phyloP scores from a whole-genome alignment of 2,329 filamentous ascomycete genomes.

The Rugonectria rugulosa region DNA sequence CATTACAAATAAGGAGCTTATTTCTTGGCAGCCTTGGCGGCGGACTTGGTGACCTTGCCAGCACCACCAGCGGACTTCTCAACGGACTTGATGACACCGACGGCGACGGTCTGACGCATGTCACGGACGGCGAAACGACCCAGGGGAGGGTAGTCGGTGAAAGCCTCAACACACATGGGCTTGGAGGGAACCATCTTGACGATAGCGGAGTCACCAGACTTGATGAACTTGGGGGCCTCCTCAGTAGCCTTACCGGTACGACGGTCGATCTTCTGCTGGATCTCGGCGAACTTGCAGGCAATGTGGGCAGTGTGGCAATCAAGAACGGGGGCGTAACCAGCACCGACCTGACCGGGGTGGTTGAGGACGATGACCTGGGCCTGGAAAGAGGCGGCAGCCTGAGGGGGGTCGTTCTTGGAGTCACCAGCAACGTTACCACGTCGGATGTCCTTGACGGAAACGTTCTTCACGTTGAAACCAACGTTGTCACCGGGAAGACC shows the following conservation, averaged over 20 bases:
- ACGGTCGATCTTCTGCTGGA: constrained; percentile 99
- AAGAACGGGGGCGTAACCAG: constrained; percentile 98
- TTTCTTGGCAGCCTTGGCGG: constrained; percentile 79
- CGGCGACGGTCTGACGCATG: constrained; percentile 90
- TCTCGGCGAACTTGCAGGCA: constrained; percentile 99
- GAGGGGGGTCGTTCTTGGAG: constrained; percentile 99
- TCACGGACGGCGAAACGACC: constrained; percentile 99
- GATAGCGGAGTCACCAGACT: constrained; percentile 99
- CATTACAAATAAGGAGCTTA: constrained; percentile 55
- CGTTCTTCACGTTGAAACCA: constrained; percentile 99
- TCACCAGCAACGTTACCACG: constrained; percentile 99
- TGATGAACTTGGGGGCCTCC: constrained; percentile 97
- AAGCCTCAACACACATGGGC: constrained; percentile 99
- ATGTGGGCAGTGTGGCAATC: constrained; percentile 99
- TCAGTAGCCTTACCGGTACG: constrained; percentile 99
- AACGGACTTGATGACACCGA: constrained; percentile 94
- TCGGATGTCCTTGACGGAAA: constrained; percentile 99
- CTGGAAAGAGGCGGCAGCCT: constrained; percentile 91
- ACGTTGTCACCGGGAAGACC: constrained; percentile 99
- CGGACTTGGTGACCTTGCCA: constrained; percentile 76
- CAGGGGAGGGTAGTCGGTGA: constrained; percentile 99
- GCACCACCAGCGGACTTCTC: constrained; percentile 65
- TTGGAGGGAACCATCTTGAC: constrained; percentile 99
- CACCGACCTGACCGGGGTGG: constrained; percentile 99
- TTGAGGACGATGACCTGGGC: constrained; percentile 99